A percentile compares a stretch with the other conserved stretches of the same genome.
Conservation (phyloP, 2,329 filamentous ascomycete genomes). For the Penicillium sp. region DNA sequence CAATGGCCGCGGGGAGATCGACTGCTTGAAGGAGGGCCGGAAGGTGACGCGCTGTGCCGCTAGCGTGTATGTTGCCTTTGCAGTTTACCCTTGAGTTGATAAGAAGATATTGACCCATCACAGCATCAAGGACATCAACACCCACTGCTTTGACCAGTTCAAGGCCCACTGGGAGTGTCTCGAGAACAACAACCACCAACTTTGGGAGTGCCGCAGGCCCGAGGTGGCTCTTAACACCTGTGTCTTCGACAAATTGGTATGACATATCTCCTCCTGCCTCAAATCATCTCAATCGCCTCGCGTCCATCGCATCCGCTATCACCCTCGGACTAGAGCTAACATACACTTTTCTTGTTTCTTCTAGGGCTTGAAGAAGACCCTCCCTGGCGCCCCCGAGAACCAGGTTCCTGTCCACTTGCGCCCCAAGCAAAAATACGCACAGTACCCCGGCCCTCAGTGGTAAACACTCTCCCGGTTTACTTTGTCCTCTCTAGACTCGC, state of each 20-base stretch:
- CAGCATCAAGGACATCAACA: constrained; percentile 94
- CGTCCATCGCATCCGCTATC: background rate
- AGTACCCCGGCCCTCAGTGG: constrained; percentile 41
- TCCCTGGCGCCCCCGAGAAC: constrained; percentile 70
- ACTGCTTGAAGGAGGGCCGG: constrained; percentile 94
- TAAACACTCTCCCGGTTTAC: constrained; percentile 23
- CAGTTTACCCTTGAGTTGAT: background rate
- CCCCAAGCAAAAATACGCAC: constrained; percentile 50
- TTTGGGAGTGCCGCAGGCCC: constrained; percentile 87
- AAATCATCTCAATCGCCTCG: background rate
- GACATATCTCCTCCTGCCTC: constrained; percentile 35
- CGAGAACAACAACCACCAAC: constrained; percentile 95
- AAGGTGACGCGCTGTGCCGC: constrained; percentile 95
- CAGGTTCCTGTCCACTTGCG: constrained; percentile 73
- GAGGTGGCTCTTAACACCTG: constrained; percentile 94
- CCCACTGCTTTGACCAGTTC: constrained; percentile 88
- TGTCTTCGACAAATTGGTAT: constrained; percentile 91
- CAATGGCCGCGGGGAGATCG: constrained; percentile 83
- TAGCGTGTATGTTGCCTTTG: constrained; percentile 74
- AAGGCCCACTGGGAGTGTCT: constrained; percentile 92
- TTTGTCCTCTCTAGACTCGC: constrained; percentile 10
- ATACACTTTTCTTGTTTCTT: constrained; percentile 2
- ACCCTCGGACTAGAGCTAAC: background rate
- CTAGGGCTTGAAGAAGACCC: constrained; percentile 77
- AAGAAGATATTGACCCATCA: constrained; percentile 3